Conservation (phyloP, 23 red algal species). For the Cyanidiococcus yangmingshanensis region DNA sequence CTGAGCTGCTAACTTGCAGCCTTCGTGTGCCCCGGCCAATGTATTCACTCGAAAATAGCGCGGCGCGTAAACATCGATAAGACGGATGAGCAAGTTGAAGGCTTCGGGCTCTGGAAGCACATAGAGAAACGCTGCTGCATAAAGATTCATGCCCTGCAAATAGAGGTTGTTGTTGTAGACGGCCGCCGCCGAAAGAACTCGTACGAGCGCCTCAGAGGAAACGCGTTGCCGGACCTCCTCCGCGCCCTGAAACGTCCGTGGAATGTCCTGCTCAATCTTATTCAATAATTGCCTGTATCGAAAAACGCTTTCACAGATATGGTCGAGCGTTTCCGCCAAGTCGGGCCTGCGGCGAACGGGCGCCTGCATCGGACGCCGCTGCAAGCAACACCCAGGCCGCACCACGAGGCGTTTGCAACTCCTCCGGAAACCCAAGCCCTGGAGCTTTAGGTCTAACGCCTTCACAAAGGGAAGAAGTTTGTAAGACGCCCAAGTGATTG, state of each 20-base stretch:
- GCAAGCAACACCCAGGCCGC: background rate
- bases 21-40: background rate
- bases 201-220: background rate
- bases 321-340: background rate
- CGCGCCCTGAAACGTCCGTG: background rate
- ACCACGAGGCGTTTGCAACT: background rate
- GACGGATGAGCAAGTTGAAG: background rate
- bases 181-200: background rate
- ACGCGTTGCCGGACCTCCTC: background rate
- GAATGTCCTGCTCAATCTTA: constrained; percentile 3
- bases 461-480: background rate
- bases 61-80: background rate
- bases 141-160: constrained; percentile 14
- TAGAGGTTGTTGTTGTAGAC: background rate
- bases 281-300: background rate
- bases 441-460: background rate
- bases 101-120: constrained; percentile 1
- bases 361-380: background rate
- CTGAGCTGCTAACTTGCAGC: background rate
- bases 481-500: background rate
- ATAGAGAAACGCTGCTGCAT: background rate
- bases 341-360: background rate
- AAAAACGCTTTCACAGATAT: background rate
- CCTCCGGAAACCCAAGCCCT: background rate
- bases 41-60: background rate